Percentiles rank a stretch among this genome's conserved stretches.
phyloP scores from a whole-genome alignment of 2,329 filamentous ascomycete species.

The Alternaria rosae region DNA sequence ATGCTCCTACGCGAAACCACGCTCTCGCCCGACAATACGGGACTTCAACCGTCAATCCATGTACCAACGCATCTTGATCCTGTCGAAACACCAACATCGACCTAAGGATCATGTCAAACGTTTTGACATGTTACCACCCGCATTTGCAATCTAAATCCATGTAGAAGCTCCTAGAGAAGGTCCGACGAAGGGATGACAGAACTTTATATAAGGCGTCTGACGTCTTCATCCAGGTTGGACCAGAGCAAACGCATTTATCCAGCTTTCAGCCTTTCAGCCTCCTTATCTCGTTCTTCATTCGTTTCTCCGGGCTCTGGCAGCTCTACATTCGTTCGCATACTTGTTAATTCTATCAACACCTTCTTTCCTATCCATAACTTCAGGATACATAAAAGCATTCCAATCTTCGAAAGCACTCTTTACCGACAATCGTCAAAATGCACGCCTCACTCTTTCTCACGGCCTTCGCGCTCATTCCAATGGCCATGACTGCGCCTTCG shows the following conservation, averaged over 20 bases:
- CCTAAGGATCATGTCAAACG: constrained; percentile 18
- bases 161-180: constrained; percentile 5
- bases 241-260: constrained; percentile 2
- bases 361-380: neutral
- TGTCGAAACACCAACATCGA: constrained; percentile 27
- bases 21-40: constrained; percentile 16
- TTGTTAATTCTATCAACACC: constrained; percentile 8
- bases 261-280: constrained; percentile 8
- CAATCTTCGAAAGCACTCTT: constrained; percentile 1
- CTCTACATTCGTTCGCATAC: constrained; percentile 22
- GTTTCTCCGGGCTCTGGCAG: constrained; percentile 44
- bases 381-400: constrained; percentile 4
- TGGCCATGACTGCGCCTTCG: constrained; percentile 32
- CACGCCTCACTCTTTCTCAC: constrained; percentile 29
- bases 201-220: constrained; percentile 17
- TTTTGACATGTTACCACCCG: constrained; percentile 15
- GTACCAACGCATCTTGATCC: constrained; percentile 16
- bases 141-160: constrained; percentile 20
- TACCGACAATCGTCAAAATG: constrained; percentile 26
- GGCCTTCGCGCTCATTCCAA: constrained; percentile 30
- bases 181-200: constrained; percentile 3
- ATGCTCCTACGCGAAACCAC: constrained; percentile 12
- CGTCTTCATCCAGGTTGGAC: constrained; percentile 7
- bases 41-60: constrained; percentile 17
- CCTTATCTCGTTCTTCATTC: constrained; percentile 20